A percentile compares a stretch with the other conserved stretches of the same genome.
Conservation (phyloP, 164 flowering plant species). For the Vitis rupestris region DNA sequence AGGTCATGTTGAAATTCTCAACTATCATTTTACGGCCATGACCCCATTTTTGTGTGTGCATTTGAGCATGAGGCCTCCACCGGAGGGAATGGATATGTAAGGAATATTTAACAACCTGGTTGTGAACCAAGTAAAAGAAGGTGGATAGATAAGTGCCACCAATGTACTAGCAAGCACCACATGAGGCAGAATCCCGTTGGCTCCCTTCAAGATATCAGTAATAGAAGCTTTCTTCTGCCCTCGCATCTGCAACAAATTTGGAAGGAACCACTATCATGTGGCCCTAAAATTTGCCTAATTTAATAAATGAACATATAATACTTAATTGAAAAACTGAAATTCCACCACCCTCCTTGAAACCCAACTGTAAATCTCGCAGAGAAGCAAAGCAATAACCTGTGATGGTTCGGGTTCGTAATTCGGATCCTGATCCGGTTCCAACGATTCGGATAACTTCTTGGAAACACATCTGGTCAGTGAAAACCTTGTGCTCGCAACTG, state of each 20-base stretch:
- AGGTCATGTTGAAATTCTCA: no score
- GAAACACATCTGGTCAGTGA: constrained; percentile 21
- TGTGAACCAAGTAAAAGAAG: constrained; percentile 98
- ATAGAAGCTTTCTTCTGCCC: constrained; percentile 31
- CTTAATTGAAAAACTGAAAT: not conserved
- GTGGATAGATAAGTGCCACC: constrained; percentile 87
- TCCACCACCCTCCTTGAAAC: not conserved
- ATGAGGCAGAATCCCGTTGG: constrained; percentile 83
- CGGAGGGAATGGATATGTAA: not conserved
- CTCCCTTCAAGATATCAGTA: constrained; percentile 53
- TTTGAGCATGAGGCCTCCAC: no score
- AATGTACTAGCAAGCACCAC: constrained; percentile 81
- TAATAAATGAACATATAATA: not conserved
- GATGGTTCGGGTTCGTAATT: constrained; percentile 5
- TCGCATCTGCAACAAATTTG: constrained; percentile 30
- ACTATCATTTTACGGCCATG: no score
- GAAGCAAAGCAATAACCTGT: constrained; percentile 20
- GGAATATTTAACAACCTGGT: constrained; percentile 52
- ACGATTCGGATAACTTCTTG: constrained; percentile 26
- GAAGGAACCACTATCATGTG: not conserved
- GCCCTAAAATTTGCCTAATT: not conserved
- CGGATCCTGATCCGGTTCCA: constrained; percentile 11
- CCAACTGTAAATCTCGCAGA: not conserved
- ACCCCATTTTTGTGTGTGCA: no score
- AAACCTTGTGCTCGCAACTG: constrained; percentile 12